These are phyloP conservation scores for Geotrichum europaeum DNA, from an alignment of 1,139 yeast species.

Conservation along the genomic window DNA sequence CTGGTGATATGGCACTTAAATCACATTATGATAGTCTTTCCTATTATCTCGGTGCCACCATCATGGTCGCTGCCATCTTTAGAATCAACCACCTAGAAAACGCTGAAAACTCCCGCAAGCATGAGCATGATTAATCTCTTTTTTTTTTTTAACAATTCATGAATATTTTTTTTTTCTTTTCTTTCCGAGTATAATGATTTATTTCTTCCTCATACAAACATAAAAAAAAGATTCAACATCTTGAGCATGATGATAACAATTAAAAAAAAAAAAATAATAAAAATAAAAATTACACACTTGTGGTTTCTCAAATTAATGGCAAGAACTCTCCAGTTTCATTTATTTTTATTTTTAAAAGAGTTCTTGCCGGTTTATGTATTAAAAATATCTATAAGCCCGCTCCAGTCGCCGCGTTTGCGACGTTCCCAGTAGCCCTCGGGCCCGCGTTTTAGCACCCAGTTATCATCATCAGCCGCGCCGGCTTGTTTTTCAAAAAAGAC, in stretches of 20 bases:
- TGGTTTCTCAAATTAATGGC: background rate
- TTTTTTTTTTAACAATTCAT: no score
- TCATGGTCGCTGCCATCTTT: conserved; percentile 78
- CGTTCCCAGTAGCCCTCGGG: conserved; percentile 74
- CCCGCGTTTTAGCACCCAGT: conserved; percentile 61
- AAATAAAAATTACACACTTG: background rate
- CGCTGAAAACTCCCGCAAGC: conserved; percentile 37
- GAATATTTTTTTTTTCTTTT: no score
- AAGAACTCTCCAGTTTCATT: no score
- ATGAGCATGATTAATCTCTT: background rate
- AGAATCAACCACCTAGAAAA: conserved; percentile 75
- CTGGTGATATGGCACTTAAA: conserved; percentile 77
- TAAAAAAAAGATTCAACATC: background rate
- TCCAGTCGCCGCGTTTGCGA: conserved; percentile 36
- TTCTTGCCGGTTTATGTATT: background rate
- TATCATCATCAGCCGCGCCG: conserved; percentile 33
- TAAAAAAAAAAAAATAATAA: no score
- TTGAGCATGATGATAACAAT: no score
- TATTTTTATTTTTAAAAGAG: no score
- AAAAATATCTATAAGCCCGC: conserved; percentile 24
- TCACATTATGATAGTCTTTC: conserved; percentile 52
- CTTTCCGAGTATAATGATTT: background rate
- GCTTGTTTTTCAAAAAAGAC: conserved; percentile 46
- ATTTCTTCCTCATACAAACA: no score
- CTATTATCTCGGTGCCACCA: conserved; percentile 71